Conservation (phyloP, 2,329 filamentous ascomycete genomes). For the Phyllosticta citriasiana region DNA sequence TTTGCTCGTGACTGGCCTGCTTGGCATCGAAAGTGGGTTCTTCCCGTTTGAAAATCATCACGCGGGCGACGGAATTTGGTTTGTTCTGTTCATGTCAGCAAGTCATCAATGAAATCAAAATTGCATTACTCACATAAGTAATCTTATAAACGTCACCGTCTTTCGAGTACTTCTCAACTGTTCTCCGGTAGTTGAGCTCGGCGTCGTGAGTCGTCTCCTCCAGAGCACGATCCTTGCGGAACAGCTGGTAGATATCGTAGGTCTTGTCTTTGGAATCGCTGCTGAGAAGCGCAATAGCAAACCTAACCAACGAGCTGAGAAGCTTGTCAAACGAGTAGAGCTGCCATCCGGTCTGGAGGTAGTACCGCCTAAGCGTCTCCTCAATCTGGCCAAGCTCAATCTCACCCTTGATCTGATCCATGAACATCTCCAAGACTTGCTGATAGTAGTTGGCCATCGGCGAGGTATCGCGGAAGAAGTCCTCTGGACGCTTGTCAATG, state of each 20-base stretch:
- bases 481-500: conserved; percentile 61
- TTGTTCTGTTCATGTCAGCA: conserved; percentile 26
- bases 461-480: conserved; percentile 63
- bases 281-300: conserved; percentile 73
- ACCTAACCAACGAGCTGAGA: conserved; percentile 68
- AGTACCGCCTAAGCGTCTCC: conserved; percentile 84
- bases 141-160: conserved; percentile 88
- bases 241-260: conserved; percentile 78
- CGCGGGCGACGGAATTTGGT: conserved; percentile 62
- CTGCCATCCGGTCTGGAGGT: conserved; percentile 83
- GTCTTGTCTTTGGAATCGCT: conserved; percentile 89
- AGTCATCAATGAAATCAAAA: neutral
- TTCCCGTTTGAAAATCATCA: conserved; percentile 80
- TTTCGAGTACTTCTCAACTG: conserved; percentile 85
- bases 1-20: conserved; percentile 50
- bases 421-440: conserved; percentile 74
- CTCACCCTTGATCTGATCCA: conserved; percentile 74
- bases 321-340: conserved; percentile 89
- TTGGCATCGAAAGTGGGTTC: conserved; percentile 69
- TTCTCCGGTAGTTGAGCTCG: conserved; percentile 83
- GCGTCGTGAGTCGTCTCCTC: conserved; percentile 82
- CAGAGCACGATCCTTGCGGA: conserved; percentile 68
- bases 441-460: conserved; percentile 65
- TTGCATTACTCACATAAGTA: conserved; percentile 62
- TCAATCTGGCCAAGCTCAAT: conserved; percentile 77